Base-by-base conservation (phyloP, 2,329 filamentous ascomycete genomes). In the Neofusicoccum cordaticola region DNA sequence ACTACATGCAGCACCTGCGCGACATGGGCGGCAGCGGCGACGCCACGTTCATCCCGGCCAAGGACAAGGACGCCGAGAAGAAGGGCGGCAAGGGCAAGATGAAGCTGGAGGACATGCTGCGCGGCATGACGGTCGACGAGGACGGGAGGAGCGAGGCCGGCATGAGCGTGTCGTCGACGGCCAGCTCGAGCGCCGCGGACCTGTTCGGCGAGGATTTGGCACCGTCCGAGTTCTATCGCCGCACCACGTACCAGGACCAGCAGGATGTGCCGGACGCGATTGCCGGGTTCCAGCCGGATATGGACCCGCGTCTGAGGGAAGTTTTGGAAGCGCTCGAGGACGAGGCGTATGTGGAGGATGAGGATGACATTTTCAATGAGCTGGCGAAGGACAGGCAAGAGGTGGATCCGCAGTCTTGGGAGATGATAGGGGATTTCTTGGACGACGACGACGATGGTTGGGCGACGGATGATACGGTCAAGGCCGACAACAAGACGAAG, bases 1-100 rank as follows among this genome's bases (percentile, higher is more conserved):
- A 99, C 79, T 99, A 99, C 81, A 99, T 99, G 95, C 95, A 99
- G 78, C 95, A 99, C 79, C 82, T 99, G 84, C 90, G 93, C 63
- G 95, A 98, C 71, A 81, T 99, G 48, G 92, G 82, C 2, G 73
- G 74, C 2, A 79, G 85, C 5, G 79, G 77, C 4, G 91, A 91
- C 35, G 87, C 90, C 35, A 88, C 93, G 53, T 98, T 96, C 74
- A 85, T 99, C 44, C 93, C 97, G 67, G 86, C 86, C 1, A 76
- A 80, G n/a, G 37, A 31, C 61, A 78, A 82, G 12, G 45, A 39
- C 12, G 75, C 82, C n/a, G 84, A 84, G 63, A 86, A 85, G 69
- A 91, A 91, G 77, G 82, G 80, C 27, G 85, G 89, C 74, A 83
- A 91, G 73, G 85, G 89, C 74, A 96, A 92, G 80, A 83, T 88